These are phyloP conservation scores for Artomyces pyxidatus DNA, from an alignment of 768 basidiomycete species.

Conservation along the genomic window DNA sequence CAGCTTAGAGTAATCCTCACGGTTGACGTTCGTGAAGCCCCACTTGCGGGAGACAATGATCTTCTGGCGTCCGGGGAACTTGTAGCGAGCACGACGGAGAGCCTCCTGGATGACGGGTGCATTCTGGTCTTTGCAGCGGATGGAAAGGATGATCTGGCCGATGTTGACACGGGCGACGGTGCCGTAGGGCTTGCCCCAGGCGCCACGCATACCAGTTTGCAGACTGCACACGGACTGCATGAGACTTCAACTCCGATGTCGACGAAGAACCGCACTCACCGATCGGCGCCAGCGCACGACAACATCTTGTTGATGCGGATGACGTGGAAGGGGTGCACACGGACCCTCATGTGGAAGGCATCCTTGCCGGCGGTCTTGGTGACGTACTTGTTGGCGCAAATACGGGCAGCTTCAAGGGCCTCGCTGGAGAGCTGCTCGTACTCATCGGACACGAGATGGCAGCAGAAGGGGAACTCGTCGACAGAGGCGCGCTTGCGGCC, in stretches of 20 bases:
- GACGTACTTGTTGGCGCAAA: conserved; percentile 99
- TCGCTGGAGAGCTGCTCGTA: conserved; percentile 95
- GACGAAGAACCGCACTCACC: conserved; percentile 37
- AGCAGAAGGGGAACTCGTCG: conserved; percentile 97
- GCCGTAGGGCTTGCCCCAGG: conserved; percentile 98
- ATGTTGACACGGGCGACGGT: conserved; percentile 95
- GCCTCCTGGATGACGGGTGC: conserved; percentile 90
- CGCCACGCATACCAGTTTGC: conserved; percentile 98
- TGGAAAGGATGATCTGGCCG: conserved; percentile 87
- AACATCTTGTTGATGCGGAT: conserved; percentile 99
- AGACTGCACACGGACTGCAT: conserved; percentile 39
- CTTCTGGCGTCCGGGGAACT: conserved; percentile 98
- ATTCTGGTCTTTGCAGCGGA: conserved; percentile 88
- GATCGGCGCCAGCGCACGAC: conserved; percentile 97
- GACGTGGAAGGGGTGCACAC: conserved; percentile 98
- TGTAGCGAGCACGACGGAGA: conserved; percentile 95
- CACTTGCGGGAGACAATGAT: conserved; percentile 97
- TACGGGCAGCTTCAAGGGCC: conserved; percentile 96
- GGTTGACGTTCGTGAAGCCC: conserved; percentile 95
- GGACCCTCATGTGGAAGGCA: conserved; percentile 96
- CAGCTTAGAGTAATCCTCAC: conserved; percentile 80
- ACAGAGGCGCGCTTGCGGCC: conserved; percentile 94
- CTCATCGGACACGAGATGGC: conserved; percentile 94
- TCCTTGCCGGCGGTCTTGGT: conserved; percentile 98
- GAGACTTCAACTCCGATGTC: not conserved